Evolutionary conservation across 257 asterid genomes (phyloP).

Genomic region (Echium plantagineum): DNA sequence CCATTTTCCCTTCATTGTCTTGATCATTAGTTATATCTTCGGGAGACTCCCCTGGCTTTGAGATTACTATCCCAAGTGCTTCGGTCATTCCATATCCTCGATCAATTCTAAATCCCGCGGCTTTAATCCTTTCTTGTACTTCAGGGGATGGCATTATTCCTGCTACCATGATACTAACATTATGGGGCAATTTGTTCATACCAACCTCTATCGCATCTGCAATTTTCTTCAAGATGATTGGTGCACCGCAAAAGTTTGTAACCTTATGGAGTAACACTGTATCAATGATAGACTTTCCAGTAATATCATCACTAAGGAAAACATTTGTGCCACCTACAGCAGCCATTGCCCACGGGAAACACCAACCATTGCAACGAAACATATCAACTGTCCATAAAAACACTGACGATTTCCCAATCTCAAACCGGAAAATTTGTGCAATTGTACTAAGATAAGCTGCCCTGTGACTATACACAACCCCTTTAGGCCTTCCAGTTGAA

Average conservation of each 20-base stretch:
- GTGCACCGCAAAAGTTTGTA: slow-evolving; percentile 58
- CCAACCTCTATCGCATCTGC: slow-evolving; percentile 15
- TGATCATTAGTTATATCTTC: slow-evolving; percentile 7
- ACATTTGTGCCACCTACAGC: slow-evolving; percentile 68
- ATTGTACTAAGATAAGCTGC: slow-evolving; percentile 52
- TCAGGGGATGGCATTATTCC: slow-evolving; percentile 40
- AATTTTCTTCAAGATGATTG: slow-evolving; percentile 34
- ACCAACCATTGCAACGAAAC: slow-evolving; percentile 86
- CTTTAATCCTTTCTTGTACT: slow-evolving; percentile 27
- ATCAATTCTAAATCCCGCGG: slow-evolving; percentile 32
- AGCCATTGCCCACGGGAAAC: slow-evolving; percentile 65
- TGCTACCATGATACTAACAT: slow-evolving; percentile 40
- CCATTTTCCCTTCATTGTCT: slow-evolving; percentile 8
- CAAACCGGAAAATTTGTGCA: slow-evolving; percentile 28
- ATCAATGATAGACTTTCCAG: slow-evolving; percentile 27
- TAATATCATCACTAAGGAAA: slow-evolving; percentile 28
- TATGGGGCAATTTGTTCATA: slow-evolving; percentile 12
- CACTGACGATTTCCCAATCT: slow-evolving; percentile 33
- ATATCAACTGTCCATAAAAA: slow-evolving; percentile 61
- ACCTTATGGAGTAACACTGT: slow-evolving; percentile 29
- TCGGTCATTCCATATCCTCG: slow-evolving; percentile 58
- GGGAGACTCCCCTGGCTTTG: slow-evolving; percentile 25
- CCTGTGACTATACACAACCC: slow-evolving; percentile 68
- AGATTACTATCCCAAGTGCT: slow-evolving; percentile 50
- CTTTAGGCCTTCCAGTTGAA: slow-evolving; percentile 68